phyloP scores from a whole-genome alignment of 441 rosid genomes.

The Raphanus hybrid region DNA sequence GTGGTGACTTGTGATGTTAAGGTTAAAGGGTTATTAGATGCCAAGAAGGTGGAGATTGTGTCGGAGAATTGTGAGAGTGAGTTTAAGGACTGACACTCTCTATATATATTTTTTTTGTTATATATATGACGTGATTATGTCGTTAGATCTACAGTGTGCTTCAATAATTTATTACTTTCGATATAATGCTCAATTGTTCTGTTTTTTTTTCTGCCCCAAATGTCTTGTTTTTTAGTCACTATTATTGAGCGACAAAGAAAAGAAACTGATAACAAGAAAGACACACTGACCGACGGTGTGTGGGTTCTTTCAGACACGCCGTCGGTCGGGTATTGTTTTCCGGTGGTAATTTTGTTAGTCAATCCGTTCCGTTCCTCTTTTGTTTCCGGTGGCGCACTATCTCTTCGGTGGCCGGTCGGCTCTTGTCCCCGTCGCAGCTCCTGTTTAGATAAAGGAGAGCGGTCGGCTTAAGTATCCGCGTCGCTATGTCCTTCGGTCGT shows the following conservation, averaged over 20 bases:
- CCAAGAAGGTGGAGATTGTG: conserved; percentile 14
- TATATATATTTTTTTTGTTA: background rate
- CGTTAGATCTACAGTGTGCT: conserved; percentile 37
- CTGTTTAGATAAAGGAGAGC: too few relatives aligned
- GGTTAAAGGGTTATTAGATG: conserved; percentile 32
- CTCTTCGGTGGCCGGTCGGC: too few relatives aligned
- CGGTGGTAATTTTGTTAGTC: too few relatives aligned
- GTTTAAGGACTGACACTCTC: conserved; percentile 32
- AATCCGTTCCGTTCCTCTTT: too few relatives aligned
- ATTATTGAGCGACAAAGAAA: conserved; percentile 12
- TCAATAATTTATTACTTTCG: conserved; percentile 14
- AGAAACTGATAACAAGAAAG: too few relatives aligned
- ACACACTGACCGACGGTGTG: too few relatives aligned
- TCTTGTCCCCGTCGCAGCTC: too few relatives aligned
- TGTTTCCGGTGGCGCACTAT: too few relatives aligned
- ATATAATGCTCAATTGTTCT: conserved; percentile 34
- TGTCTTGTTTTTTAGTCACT: conserved; percentile 24
- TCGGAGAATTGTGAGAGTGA: conserved; percentile 30
- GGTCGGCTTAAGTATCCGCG: too few relatives aligned
- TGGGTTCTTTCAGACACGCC: too few relatives aligned
- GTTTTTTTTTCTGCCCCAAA: background rate
- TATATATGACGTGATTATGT: conserved; percentile 22
- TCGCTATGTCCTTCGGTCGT: too few relatives aligned
- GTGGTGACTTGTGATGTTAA: conserved; percentile 27
- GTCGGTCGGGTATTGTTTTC: too few relatives aligned